Evolutionary conservation across 345 rosid genomes (phyloP), one percentile per base, ranked within the genome.

Genomic region (Triadica sebifera): DNA sequence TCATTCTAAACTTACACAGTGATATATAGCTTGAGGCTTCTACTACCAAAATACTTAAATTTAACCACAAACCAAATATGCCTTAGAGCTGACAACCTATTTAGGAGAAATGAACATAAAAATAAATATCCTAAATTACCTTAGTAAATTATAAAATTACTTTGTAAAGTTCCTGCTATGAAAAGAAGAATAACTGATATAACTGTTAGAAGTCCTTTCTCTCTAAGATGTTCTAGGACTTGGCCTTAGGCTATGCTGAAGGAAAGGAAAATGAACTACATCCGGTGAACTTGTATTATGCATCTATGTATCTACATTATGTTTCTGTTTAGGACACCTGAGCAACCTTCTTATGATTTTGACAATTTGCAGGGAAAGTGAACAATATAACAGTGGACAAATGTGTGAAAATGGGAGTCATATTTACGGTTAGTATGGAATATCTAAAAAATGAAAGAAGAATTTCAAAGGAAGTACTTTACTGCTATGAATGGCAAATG

Each of bases 351-450:
- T 55, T 37, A 34, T 62, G 52, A 6, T 45, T 74, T 73, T 58
- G 50, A 49, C 70, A 73, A 77, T 84, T 72, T 87, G 80, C 87
- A 96, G 99, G 97, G 63, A 96, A 96, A 83, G 98, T 93, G 56
- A 96, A 96, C 83, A 96, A 93, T 81, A 93, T 96, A 81, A 96
- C 98, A 67, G 66, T 96, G 71, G 99, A 96, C 81, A 96, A 91
- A 79, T 96, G 97, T 87, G 84, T 90, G 58, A 96, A 96, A 85
- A 84, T 89, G 93, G 98, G 97, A 76, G 83, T 96, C 77, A 89
- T 93, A 55, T 96, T 96, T 82, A 73, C 70, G 85, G 99, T 93
- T 60, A 86, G 99, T 84, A 72, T 74, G 76, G 65, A 66, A 64
- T 25, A 49, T 67, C 57, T 72, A 5, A 69, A 46, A 49, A 46